These are phyloP conservation scores for Gleditsia sinensis DNA, from an alignment of 306 rosid species.

Conservation along the genomic window DNA sequence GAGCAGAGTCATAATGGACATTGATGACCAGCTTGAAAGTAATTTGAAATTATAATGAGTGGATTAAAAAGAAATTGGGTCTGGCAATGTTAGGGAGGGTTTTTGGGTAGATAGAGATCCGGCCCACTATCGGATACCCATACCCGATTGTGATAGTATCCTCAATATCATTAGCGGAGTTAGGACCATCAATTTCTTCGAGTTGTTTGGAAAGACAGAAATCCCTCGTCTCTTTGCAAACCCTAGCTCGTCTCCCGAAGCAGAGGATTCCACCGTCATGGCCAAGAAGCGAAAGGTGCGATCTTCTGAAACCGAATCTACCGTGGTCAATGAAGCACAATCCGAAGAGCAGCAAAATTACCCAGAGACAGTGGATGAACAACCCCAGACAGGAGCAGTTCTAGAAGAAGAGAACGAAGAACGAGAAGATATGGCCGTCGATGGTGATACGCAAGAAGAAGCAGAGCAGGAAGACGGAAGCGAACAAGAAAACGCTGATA, in stretches of 20 bases:
- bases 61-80: too few relatives aligned
- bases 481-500: constrained; percentile 30
- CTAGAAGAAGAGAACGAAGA: constrained; percentile 8
- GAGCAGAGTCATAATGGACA: too few relatives aligned
- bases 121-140: too few relatives aligned
- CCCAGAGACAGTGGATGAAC: background rate
- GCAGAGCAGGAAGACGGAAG: background rate
- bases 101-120: too few relatives aligned
- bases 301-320: constrained; percentile 50
- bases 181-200: too few relatives aligned
- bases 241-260: constrained; percentile 34
- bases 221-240: constrained; percentile 20
- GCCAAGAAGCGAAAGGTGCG: constrained; percentile 70
- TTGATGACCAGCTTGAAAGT: too few relatives aligned
- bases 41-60: too few relatives aligned
- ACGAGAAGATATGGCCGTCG: constrained; percentile 38
- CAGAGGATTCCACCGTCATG: constrained; percentile 43
- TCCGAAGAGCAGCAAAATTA: background rate
- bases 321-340: constrained; percentile 35
- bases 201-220: background rate
- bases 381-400: constrained; percentile 7
- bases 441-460: constrained; percentile 15
- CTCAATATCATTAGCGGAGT: too few relatives aligned
- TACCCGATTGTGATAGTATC: too few relatives aligned
- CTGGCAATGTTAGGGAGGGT: too few relatives aligned